Evolutionary conservation across 2,329 filamentous ascomycete species (phyloP).

Genomic region (Talaromyces sp.): DNA sequence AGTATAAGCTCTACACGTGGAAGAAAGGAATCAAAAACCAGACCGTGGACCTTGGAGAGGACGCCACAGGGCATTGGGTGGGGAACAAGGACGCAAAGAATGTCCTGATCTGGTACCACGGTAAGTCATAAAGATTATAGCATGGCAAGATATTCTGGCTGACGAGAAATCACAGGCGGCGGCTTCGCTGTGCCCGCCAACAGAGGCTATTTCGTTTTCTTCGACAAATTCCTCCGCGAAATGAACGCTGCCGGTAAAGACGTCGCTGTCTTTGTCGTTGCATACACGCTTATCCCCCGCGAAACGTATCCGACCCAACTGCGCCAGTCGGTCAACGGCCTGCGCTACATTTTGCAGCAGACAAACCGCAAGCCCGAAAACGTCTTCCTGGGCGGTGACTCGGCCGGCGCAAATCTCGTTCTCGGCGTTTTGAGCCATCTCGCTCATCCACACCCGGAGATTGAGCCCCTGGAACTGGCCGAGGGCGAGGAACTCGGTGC

Average conservation of each 20-base stretch:
- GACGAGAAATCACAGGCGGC: slow-evolving; percentile 37
- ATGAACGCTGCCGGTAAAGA: slow-evolving; percentile 38
- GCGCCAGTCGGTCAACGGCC: slow-evolving; percentile 33
- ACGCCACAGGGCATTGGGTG: slow-evolving; percentile 33
- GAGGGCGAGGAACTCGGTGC: slow-evolving; percentile 39
- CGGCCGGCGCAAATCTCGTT: slow-evolving; percentile 39
- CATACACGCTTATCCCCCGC: slow-evolving; percentile 51
- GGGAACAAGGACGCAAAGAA: slow-evolving; percentile 30
- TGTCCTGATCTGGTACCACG: slow-evolving; percentile 36
- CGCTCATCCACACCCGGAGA: slow-evolving; percentile 51
- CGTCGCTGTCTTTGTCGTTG: slow-evolving; percentile 48
- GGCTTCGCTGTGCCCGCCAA: slow-evolving; percentile 49
- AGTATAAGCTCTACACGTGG: slow-evolving; percentile 5
- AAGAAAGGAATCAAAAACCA: slow-evolving; percentile 16
- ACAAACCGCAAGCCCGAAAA: slow-evolving; percentile 26
- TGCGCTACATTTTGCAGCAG: slow-evolving; percentile 33
- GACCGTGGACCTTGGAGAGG: slow-evolving; percentile 26
- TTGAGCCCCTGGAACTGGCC: slow-evolving; percentile 36
- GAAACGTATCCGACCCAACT: slow-evolving; percentile 41
- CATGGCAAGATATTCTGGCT: not conserved
- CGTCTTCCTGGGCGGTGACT: slow-evolving; percentile 39
- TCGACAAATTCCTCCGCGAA: slow-evolving; percentile 38
- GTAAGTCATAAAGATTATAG: slow-evolving; percentile 14
- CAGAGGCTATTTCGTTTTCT: slow-evolving; percentile 45
- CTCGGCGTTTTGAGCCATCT: slow-evolving; percentile 34